These are phyloP conservation scores for Aspergillus olivimuriae DNA, from an alignment of 495 filamentous ascomycete genomes.

Conservation along the genomic window DNA sequence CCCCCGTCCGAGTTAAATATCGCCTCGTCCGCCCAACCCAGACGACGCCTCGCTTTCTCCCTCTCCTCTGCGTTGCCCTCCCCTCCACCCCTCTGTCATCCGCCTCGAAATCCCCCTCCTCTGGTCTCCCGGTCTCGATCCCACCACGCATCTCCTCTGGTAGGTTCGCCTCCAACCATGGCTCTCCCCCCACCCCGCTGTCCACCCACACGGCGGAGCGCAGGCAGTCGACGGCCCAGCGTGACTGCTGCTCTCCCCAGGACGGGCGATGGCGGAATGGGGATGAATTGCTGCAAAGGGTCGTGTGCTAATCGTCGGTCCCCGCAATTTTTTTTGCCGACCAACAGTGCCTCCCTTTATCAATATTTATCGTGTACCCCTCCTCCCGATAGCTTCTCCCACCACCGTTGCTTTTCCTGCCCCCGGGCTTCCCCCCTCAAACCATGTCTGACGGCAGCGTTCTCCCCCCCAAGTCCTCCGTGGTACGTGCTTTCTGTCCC, in stretches of 20 bases:
- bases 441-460: conserved; percentile 61
- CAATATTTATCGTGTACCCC: background rate
- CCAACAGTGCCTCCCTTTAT: background rate
- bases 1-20: conserved; percentile 17
- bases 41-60: conserved; percentile 1
- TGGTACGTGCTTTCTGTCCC: too few relatives aligned
- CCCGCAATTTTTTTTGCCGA: background rate
- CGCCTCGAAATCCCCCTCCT: background rate
- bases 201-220: too few relatives aligned
- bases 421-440: conserved; percentile 5
- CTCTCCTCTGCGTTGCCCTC: conserved; percentile 2
- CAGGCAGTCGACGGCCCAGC: too few relatives aligned
- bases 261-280: too few relatives aligned
- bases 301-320: background rate
- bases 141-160: too few relatives aligned
- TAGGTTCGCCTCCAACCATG: too few relatives aligned
- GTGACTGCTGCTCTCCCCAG: too few relatives aligned
- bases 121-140: too few relatives aligned
- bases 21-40: conserved; percentile 1
- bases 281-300: too few relatives aligned
- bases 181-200: too few relatives aligned
- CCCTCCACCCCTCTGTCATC: background rate
- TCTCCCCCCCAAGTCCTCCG: conserved; percentile 50
- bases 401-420: conserved; percentile 1
- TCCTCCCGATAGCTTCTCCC: conserved; percentile 2